Percentiles rank a stretch among this genome's conserved stretches.
Conservation (phyloP, 1,284 basidiomycete species). For the Golubevia sp. region DNA sequence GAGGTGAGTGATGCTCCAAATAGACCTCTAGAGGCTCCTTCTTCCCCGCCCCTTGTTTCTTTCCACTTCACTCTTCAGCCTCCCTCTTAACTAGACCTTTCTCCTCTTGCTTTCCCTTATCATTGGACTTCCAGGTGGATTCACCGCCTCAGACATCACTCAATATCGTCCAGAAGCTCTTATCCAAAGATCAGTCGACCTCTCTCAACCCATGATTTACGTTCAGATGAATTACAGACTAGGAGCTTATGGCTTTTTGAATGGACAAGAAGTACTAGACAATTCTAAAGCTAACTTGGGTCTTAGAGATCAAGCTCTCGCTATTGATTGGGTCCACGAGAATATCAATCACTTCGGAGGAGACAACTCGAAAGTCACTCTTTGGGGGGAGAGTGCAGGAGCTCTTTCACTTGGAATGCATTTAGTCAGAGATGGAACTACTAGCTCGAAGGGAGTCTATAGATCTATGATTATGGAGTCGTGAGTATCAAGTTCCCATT, state of each 20-base stretch:
- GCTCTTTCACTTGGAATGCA: slow-evolving; percentile 1
- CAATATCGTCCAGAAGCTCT: neutral
- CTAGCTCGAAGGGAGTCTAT: neutral
- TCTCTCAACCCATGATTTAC: neutral
- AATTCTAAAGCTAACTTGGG: slow-evolving; percentile 1
- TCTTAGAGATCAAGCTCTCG: slow-evolving; percentile 1
- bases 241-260: slow-evolving; percentile 4
- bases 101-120: no score
- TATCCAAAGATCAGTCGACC: neutral
- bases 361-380: slow-evolving; percentile 2
- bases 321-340: slow-evolving; percentile 1
- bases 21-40: no score
- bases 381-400: slow-evolving; percentile 6
- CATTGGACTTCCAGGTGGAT: no score
- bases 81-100: no score
- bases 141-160: neutral
- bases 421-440: neutral
- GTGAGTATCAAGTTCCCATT: neutral
- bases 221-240: slow-evolving; percentile 5
- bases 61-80: no score
- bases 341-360: slow-evolving; percentile 1
- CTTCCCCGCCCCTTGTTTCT: no score
- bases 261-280: neutral
- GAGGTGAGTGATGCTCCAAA: no score
- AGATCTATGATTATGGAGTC: neutral